phyloP scores from a whole-genome alignment of 139 green algal genomes.

The Volvox reticuliferus region DNA sequence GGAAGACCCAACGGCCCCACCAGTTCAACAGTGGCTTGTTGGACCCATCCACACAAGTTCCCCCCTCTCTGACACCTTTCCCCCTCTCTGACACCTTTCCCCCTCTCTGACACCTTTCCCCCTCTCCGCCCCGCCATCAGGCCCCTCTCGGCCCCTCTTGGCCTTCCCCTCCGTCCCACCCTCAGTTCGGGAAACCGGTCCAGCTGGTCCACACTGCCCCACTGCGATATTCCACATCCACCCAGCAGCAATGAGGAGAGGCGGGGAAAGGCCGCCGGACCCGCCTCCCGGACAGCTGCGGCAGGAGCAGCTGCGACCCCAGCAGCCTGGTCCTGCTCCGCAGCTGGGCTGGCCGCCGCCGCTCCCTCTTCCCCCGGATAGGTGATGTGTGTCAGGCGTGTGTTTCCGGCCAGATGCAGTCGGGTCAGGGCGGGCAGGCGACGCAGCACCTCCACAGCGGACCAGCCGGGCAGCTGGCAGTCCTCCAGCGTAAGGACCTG shows the following conservation, averaged over 20 bases:
- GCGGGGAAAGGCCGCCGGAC: slow-evolving; percentile 42
- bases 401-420: slow-evolving; percentile 79
- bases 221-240: slow-evolving; percentile 68
- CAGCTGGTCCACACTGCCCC: slow-evolving; percentile 73
- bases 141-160: not conserved
- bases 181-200: slow-evolving; percentile 70
- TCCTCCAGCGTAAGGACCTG: slow-evolving; percentile 67
- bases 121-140: not conserved
- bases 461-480: slow-evolving; percentile 62
- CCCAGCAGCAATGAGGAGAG: slow-evolving; percentile 72
- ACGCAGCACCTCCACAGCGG: slow-evolving; percentile 64
- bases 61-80: not conserved
- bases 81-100: not conserved
- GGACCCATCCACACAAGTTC: too few relatives aligned
- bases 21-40: too few relatives aligned
- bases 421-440: slow-evolving; percentile 69
- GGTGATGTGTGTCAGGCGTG: not conserved
- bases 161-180: not conserved
- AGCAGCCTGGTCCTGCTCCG: not conserved
- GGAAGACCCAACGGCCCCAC: too few relatives aligned
- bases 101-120: not conserved
- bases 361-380: not conserved
- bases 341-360: not conserved
- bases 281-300: not conserved
- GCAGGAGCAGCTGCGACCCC: not conserved